These are phyloP conservation scores for Rhizopogon vinicolor DNA, from an alignment of 768 basidiomycete species.

Conservation along the genomic window DNA sequence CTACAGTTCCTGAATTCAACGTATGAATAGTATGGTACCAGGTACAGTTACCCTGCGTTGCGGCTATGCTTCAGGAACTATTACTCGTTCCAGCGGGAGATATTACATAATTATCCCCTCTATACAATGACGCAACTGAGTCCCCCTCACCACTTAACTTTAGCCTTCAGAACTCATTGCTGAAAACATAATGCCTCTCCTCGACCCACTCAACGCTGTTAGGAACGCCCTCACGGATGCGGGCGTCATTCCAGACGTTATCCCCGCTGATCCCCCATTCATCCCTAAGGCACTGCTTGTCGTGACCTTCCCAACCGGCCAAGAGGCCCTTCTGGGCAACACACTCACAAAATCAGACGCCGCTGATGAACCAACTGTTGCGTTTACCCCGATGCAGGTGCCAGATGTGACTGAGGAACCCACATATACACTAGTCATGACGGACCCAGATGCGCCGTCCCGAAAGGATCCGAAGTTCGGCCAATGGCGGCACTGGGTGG, in stretches of 20 bases:
- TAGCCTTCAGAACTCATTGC: not conserved
- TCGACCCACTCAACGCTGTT: slow-evolving; percentile 23
- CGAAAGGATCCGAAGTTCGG: slow-evolving; percentile 42
- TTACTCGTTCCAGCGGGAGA: not conserved
- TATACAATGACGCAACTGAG: not conserved
- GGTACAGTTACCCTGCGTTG: too few relatives aligned
- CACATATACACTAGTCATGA: slow-evolving; percentile 51
- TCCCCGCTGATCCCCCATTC: slow-evolving; percentile 20
- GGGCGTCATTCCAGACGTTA: slow-evolving; percentile 26
- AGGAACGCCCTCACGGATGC: slow-evolving; percentile 9
- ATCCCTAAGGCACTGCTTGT: slow-evolving; percentile 23
- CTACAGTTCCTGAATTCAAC: slow-evolving; percentile 55
- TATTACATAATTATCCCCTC: not conserved
- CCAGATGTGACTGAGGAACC: slow-evolving; percentile 26
- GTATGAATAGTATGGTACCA: slow-evolving; percentile 17
- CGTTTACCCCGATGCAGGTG: slow-evolving; percentile 38
- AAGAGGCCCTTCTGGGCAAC: slow-evolving; percentile 34
- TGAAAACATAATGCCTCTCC: not conserved
- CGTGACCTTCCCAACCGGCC: slow-evolving; percentile 24
- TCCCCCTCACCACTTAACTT: not conserved
- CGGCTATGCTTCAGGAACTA: too few relatives aligned
- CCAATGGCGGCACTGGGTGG: slow-evolving; percentile 56
- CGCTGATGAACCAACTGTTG: slow-evolving; percentile 45
- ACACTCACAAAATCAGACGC: slow-evolving; percentile 33
- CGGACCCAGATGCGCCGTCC: slow-evolving; percentile 57